phyloP scores from a whole-genome alignment of 2,329 filamentous ascomycete genomes.

The Venturiaceae sp. region DNA sequence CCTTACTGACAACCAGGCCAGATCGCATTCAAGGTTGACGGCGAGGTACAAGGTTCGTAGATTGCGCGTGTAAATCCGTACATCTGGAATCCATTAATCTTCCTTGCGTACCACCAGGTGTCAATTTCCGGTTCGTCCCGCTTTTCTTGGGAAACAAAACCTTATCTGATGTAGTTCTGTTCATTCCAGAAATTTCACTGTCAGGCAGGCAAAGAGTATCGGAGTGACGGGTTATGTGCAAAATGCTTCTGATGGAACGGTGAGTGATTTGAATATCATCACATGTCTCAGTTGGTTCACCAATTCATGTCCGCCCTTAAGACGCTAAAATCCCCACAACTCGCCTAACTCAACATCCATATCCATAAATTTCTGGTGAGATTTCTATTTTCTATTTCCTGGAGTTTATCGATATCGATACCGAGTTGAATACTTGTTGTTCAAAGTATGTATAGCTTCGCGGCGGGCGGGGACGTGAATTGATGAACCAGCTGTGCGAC shows the following conservation, averaged over 20 bases:
- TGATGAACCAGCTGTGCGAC: no score
- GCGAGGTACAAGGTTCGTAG: constrained; percentile 31
- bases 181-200: constrained; percentile 26
- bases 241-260: constrained; percentile 36
- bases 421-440: no score
- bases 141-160: not conserved
- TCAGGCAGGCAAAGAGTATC: constrained; percentile 31
- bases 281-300: not conserved
- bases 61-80: not conserved
- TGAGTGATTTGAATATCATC: constrained; percentile 13
- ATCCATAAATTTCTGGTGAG: no score
- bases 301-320: no score
- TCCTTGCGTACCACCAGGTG: constrained; percentile 19
- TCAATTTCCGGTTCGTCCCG: constrained; percentile 37
- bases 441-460: no score
- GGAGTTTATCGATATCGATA: no score
- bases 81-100: not conserved
- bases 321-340: no score
- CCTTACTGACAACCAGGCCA: constrained; percentile 12
- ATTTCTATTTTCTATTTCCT: no score
- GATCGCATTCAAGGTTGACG: constrained; percentile 38
- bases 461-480: no score
- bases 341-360: no score
- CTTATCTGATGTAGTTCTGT: not conserved
- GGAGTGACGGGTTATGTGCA: constrained; percentile 36